Conservation (phyloP, 345 rosid genomes). For the Corchorus olitorius region DNA sequence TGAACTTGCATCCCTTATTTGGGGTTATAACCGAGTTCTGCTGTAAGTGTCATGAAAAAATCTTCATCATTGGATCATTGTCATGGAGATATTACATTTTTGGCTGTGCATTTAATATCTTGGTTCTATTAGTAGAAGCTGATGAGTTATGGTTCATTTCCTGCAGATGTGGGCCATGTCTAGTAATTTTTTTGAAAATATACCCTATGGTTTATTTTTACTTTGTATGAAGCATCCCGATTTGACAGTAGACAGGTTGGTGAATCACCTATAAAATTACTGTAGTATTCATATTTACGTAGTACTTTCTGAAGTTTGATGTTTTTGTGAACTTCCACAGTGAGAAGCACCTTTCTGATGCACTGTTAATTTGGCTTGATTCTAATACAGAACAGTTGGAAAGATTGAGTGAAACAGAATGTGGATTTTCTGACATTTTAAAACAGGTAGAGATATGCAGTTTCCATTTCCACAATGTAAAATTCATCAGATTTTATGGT, state of each 20-base stretch:
- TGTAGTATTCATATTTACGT: not conserved
- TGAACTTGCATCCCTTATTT: not conserved
- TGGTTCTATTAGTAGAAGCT: conserved; percentile 17
- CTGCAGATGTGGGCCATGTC: conserved; percentile 65
- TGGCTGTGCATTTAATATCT: not conserved
- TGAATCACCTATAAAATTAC: conserved; percentile 9
- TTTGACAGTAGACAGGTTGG: conserved; percentile 65
- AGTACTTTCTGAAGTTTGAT: conserved; percentile 35
- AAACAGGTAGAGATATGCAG: conserved; percentile 48
- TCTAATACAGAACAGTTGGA: conserved; percentile 34
- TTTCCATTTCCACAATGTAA: conserved; percentile 10
- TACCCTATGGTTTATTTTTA: conserved; percentile 57
- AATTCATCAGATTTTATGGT: not conserved
- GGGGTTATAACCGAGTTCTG: conserved; percentile 4
- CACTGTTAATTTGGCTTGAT: conserved; percentile 66
- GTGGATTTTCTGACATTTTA: conserved; percentile 44
- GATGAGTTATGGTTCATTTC: conserved; percentile 25
- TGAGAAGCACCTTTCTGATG: conserved; percentile 74
- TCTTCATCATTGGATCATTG: not conserved
- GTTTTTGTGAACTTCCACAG: conserved; percentile 45
- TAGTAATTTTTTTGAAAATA: conserved; percentile 44
- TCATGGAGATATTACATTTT: not conserved
- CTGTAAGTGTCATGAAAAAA: not conserved
- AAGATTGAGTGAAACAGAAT: conserved; percentile 26
- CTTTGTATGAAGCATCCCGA: conserved; percentile 57